Base-by-base conservation (phyloP, 2,329 filamentous ascomycete species). In the Penicillium hesseltinei region DNA sequence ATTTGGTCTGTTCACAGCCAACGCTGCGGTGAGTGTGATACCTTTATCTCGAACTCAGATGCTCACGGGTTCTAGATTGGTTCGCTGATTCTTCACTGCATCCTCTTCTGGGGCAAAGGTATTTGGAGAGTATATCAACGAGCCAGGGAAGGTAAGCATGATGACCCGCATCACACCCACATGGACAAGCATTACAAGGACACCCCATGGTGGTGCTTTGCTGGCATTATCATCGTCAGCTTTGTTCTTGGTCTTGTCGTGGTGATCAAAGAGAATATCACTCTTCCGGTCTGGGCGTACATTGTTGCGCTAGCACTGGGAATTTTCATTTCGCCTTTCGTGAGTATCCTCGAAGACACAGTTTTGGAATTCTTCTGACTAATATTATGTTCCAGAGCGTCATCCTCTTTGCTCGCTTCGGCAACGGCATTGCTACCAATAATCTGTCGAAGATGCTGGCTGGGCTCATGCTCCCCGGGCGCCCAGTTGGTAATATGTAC, bases 351-450 rank as follows among this genome's bases (percentile, higher is more conserved):
- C 21, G 1, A 7, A 6, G 4, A 31, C 15, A 6, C 7, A 23
- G 7, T 3, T 40, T 35, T 9, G 8, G 17, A 11, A 13, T 4
- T 11, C 13, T n/a, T 23, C 56, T 59, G 19, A 58, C 36, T 21
- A 21, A 40, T 5, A 70, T 42, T 0, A 3, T 21, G 2, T 2
- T 51, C 3, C 19, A 82, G 80, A 84, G 81, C 58, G 78, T 75
- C 0, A 64, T 85, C 2, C 73, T 84, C 0, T 83, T 79, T 55
- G 78, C 80, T 2, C 75, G 81, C 0, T 84, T 75, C 40, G 83
- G 83, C 13, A 84, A 81, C 44, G 82, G 83, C 10, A 84, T 85
- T 33, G 80, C 81, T 6, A 85, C 82, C 2, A 84, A 84, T 65
- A 83, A 84, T 53, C 57, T 85, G 36, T 84, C 81, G 19, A 84